A percentile compares a stretch with the other conserved stretches of the same genome.
Evolutionary conservation across 2,329 filamentous ascomycete genomes (phyloP).

Genomic region (Madurella mycetomatis): DNA sequence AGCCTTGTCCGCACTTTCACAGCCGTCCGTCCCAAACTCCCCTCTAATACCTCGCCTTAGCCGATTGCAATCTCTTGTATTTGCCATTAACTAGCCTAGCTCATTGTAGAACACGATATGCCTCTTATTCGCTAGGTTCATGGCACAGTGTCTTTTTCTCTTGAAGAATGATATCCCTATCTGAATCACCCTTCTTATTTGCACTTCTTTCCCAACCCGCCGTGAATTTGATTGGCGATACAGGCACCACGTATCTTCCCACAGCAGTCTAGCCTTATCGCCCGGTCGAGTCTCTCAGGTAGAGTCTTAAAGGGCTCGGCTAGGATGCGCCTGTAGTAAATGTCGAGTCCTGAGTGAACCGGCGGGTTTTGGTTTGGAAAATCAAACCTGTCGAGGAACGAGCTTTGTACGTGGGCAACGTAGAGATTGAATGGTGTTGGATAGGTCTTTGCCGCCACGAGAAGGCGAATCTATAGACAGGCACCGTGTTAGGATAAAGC

Average conservation of each 20-base stretch:
- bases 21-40: no score
- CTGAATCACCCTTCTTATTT: no score
- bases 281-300: background rate
- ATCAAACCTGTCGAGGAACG: slow-evolving; percentile 1
- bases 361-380: background rate
- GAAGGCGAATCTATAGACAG: background rate
- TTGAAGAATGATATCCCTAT: no score
- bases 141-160: no score
- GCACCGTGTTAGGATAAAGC: background rate
- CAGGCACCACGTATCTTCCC: background rate
- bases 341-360: background rate
- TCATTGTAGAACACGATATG: no score
- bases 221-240: no score
- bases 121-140: no score
- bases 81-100: no score
- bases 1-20: no score
- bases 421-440: background rate
- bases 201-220: no score
- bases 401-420: background rate
- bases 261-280: background rate
- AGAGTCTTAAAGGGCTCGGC: background rate
- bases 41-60: no score
- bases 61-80: no score
- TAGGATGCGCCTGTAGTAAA: background rate
- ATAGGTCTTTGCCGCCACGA: background rate